A percentile compares a stretch with the other conserved stretches of the same genome.
phyloP scores from a whole-genome alignment of 176 grass and related monocot species.

The Paspalum vaginatum region DNA sequence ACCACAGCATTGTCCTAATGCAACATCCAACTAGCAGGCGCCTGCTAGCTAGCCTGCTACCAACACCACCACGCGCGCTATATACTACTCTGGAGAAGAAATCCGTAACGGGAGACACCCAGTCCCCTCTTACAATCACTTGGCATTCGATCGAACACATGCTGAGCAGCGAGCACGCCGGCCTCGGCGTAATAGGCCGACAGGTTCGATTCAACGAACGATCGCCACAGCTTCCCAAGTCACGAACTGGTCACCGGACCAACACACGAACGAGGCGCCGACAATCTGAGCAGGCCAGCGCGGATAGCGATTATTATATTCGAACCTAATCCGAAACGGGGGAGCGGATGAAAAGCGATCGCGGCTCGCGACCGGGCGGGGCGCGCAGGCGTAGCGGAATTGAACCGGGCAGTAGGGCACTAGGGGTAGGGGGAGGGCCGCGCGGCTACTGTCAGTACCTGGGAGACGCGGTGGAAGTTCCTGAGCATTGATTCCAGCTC shows the following conservation, averaged over 20 bases:
- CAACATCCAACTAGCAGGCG: conserved; percentile 5
- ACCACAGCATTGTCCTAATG: neutral
- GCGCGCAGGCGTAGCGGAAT: neutral
- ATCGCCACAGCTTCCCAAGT: neutral
- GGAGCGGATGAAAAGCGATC: neutral
- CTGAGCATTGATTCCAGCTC: conserved; percentile 58
- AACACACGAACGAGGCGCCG: neutral
- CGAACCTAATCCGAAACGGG: neutral
- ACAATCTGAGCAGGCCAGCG: neutral
- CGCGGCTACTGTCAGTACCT: conserved; percentile 42
- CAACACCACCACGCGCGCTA: neutral
- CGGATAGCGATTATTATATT: neutral
- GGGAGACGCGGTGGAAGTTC: conserved; percentile 70
- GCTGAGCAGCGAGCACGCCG: conserved; percentile 2
- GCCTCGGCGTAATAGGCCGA: neutral
- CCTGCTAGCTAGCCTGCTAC: neutral
- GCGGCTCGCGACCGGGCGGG: neutral
- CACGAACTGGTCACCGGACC: conserved; percentile 1
- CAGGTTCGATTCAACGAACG: conserved; percentile 10
- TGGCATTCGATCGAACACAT: conserved; percentile 23
- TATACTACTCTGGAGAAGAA: neutral
- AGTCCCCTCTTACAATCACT: neutral
- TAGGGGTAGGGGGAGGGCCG: neutral
- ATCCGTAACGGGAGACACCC: neutral
- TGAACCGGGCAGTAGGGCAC: neutral